Conservation (phyloP, 768 basidiomycete species). For the Phylloporus sp. region DNA sequence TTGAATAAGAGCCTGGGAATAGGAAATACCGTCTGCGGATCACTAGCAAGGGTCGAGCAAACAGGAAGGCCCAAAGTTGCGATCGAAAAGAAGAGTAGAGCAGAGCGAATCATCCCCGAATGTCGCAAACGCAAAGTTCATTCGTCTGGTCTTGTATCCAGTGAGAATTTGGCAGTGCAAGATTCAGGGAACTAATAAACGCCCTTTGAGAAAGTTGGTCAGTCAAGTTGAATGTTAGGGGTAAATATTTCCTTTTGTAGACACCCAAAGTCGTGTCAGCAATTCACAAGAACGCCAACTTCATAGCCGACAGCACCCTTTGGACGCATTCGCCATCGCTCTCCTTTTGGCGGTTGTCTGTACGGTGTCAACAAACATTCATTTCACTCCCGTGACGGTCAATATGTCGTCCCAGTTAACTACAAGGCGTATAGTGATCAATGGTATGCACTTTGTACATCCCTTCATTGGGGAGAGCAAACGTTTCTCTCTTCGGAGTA, state of each 20-base stretch:
- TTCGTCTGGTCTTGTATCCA: too few relatives aligned
- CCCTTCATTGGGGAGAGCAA: background rate
- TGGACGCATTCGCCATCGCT: too few relatives aligned
- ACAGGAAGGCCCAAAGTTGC: background rate
- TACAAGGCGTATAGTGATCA: slow-evolving; percentile 43
- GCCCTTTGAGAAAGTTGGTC: too few relatives aligned
- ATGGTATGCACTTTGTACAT: slow-evolving; percentile 31
- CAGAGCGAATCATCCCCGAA: background rate
- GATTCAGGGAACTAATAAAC: too few relatives aligned
- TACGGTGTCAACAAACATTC: background rate
- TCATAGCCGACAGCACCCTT: too few relatives aligned
- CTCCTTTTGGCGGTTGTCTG: background rate
- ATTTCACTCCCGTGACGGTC: background rate
- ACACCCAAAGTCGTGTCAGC: too few relatives aligned
- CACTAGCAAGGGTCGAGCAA: background rate
- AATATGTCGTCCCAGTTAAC: slow-evolving; percentile 29
- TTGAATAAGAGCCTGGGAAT: background rate
- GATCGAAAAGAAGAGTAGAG: background rate
- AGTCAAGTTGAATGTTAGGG: too few relatives aligned
- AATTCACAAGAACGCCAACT: too few relatives aligned
- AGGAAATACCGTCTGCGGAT: background rate
- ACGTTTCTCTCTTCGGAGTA: background rate
- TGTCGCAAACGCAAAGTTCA: too few relatives aligned
- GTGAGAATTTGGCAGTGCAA: too few relatives aligned
- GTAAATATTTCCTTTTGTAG: too few relatives aligned